Percentiles rank a stretch among this genome's conserved stretches.
phyloP scores from a whole-genome alignment of 2,329 filamentous ascomycete genomes.

The Hysterium pulicare region DNA sequence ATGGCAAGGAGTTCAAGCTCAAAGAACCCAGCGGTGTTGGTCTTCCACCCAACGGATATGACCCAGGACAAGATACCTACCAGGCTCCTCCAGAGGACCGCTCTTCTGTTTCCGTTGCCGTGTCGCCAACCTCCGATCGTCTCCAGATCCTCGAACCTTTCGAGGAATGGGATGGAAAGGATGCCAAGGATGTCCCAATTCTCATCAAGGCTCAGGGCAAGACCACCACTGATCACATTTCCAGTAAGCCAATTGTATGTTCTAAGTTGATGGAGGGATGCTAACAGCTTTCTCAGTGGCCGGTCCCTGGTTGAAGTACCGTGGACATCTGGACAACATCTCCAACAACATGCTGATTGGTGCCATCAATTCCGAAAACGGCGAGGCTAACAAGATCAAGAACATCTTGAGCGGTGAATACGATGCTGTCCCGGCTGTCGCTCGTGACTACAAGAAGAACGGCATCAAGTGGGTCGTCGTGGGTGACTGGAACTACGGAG shows the following conservation, averaged over 20 bases:
- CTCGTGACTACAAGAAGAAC: slow-evolving; percentile 97
- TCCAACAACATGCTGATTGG: slow-evolving; percentile 99
- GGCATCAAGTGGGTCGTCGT: slow-evolving; percentile 95
- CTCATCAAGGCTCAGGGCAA: slow-evolving; percentile 96
- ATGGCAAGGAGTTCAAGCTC: slow-evolving; percentile 94
- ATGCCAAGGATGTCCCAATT: slow-evolving; percentile 78
- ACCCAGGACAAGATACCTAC: slow-evolving; percentile 90
- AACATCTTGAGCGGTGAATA: slow-evolving; percentile 82
- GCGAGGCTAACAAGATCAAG: slow-evolving; percentile 95
- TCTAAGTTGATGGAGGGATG: slow-evolving; percentile 5
- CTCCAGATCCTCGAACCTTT: slow-evolving; percentile 90
- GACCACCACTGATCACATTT: slow-evolving; percentile 96
- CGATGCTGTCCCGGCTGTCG: slow-evolving; percentile 86
- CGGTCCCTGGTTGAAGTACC: slow-evolving; percentile 97
- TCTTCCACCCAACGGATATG: slow-evolving; percentile 79
- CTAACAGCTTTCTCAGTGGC: slow-evolving; percentile 55
- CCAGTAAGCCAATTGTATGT: slow-evolving; percentile 46
- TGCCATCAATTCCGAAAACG: slow-evolving; percentile 93
- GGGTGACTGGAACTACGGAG: slow-evolving; percentile 99
- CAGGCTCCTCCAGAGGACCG: slow-evolving; percentile 88
- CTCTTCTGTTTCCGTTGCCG: slow-evolving; percentile 67
- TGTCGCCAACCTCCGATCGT: slow-evolving; percentile 87
- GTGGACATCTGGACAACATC: slow-evolving; percentile 98
- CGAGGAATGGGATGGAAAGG: slow-evolving; percentile 86
- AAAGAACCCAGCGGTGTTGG: slow-evolving; percentile 74